These are phyloP conservation scores for Pichia pseudocactophila DNA, from an alignment of 805 yeast genomes.

Conservation along the genomic window DNA sequence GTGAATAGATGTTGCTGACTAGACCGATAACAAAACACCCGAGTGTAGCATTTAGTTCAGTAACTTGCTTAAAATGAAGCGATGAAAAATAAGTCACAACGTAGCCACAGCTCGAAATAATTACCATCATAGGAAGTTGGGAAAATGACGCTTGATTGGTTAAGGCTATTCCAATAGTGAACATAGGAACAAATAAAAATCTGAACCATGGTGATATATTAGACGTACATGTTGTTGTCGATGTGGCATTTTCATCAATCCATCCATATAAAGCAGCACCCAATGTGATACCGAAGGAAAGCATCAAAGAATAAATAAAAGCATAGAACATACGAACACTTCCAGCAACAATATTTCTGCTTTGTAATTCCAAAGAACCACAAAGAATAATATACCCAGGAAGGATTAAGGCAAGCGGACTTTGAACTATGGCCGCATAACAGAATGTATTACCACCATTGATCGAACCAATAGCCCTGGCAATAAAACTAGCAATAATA, in stretches of 20 bases:
- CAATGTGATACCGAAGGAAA: slow-evolving; percentile 88
- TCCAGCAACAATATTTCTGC: slow-evolving; percentile 86
- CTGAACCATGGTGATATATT: slow-evolving; percentile 50
- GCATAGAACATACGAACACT: slow-evolving; percentile 96
- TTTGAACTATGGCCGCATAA: slow-evolving; percentile 83
- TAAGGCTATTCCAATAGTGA: slow-evolving; percentile 48
- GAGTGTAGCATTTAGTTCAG: slow-evolving; percentile 82
- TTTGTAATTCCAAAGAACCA: slow-evolving; percentile 87
- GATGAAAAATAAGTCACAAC: slow-evolving; percentile 75
- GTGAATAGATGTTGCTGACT: slow-evolving; percentile 78
- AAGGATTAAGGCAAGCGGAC: slow-evolving; percentile 79
- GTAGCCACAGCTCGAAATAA: slow-evolving; percentile 73
- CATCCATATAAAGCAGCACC: slow-evolving; percentile 94
- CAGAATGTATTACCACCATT: slow-evolving; percentile 58
- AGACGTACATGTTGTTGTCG: slow-evolving; percentile 47
- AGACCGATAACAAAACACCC: slow-evolving; percentile 90
- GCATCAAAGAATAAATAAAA: slow-evolving; percentile 78
- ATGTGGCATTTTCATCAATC: slow-evolving; percentile 74
- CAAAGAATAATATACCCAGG: slow-evolving; percentile 92
- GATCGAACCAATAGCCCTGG: slow-evolving; percentile 85
- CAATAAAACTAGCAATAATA: slow-evolving; percentile 76
- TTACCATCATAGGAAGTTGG: slow-evolving; percentile 80
- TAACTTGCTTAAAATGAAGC: slow-evolving; percentile 47
- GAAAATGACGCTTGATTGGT: slow-evolving; percentile 77
- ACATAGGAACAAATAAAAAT: slow-evolving; percentile 73